A percentile compares a stretch with the other conserved stretches of the same genome.
phyloP scores from a whole-genome alignment of 257 asterid genomes.

The Solanum lycopersicoides region DNA sequence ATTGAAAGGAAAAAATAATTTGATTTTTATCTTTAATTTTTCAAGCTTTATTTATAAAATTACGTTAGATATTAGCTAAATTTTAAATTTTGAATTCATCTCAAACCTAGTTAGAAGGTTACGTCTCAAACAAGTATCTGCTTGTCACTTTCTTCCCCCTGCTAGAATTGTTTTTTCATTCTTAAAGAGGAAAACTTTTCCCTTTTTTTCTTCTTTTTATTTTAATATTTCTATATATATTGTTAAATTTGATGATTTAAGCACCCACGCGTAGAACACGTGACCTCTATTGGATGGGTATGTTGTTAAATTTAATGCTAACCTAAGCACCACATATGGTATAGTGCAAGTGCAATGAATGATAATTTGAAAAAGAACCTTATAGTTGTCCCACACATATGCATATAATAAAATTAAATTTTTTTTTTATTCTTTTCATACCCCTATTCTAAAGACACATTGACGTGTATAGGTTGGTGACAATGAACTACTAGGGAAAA shows the following conservation, averaged over 20 bases:
- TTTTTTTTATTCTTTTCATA: not conserved
- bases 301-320: not conserved
- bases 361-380: not conserved
- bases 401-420: not conserved
- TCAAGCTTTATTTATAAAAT: not conserved
- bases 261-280: conserved; percentile 11
- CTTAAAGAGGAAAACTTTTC: not conserved
- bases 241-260: not conserved
- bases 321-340: not conserved
- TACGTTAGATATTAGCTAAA: not conserved
- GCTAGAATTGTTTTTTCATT: not conserved
- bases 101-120: not conserved
- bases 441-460: not conserved
- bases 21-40: not conserved
- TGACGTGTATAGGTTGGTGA: conserved; percentile 6
- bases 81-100: not conserved
- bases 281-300: not conserved
- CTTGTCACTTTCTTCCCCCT: not conserved
- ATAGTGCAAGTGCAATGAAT: not conserved
- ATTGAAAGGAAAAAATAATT: too few relatives aligned
- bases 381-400: not conserved
- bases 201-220: not conserved
- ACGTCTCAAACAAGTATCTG: conserved; percentile 4
- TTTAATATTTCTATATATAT: not conserved
- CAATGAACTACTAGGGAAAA: not conserved